Evolutionary conservation across 106 monocot species (phyloP).

Genomic region (Ottelia alismoides): DNA sequence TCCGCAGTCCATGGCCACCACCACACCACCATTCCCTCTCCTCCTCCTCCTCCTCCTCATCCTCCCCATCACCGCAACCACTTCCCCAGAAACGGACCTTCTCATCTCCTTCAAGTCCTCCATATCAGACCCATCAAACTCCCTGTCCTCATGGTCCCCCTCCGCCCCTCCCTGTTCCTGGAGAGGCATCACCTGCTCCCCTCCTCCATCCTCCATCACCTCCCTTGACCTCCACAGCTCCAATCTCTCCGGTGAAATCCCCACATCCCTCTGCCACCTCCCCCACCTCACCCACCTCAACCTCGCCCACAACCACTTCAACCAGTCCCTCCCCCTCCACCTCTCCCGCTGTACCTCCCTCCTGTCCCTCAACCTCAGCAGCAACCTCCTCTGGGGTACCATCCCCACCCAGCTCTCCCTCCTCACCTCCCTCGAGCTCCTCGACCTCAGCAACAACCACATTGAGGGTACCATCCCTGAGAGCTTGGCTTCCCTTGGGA

Average conservation of each 20-base stretch:
- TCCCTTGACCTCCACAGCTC: conserved; percentile 38
- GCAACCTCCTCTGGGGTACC: conserved; percentile 42
- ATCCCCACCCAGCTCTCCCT: conserved; percentile 44
- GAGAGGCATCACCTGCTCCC: conserved; percentile 39
- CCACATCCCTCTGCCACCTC: conserved; percentile 40
- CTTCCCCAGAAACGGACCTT: conserved; percentile 28
- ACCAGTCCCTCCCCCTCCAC: conserved; percentile 38
- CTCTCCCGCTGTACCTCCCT: conserved; percentile 38
- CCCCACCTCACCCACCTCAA: conserved; percentile 30
- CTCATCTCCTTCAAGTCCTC: conserved; percentile 63
- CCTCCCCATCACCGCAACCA: not conserved
- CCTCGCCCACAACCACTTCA: conserved; percentile 51
- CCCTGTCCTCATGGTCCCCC: conserved; percentile 44
- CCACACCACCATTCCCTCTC: not conserved
- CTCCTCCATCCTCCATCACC: conserved; percentile 7
- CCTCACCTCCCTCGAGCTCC: conserved; percentile 25
- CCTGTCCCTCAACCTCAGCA: conserved; percentile 43
- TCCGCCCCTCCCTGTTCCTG: conserved; percentile 34
- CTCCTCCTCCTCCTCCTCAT: conserved; percentile 14
- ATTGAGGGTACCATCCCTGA: conserved; percentile 38
- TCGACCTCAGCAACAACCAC: conserved; percentile 51
- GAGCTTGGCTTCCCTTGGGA: conserved; percentile 17
- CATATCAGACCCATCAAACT: conserved; percentile 28
- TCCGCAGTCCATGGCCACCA: conserved; percentile 1
- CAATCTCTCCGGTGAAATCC: conserved; percentile 53